phyloP scores from a whole-genome alignment of 495 filamentous ascomycete genomes.

The Aspergillus campestris region DNA sequence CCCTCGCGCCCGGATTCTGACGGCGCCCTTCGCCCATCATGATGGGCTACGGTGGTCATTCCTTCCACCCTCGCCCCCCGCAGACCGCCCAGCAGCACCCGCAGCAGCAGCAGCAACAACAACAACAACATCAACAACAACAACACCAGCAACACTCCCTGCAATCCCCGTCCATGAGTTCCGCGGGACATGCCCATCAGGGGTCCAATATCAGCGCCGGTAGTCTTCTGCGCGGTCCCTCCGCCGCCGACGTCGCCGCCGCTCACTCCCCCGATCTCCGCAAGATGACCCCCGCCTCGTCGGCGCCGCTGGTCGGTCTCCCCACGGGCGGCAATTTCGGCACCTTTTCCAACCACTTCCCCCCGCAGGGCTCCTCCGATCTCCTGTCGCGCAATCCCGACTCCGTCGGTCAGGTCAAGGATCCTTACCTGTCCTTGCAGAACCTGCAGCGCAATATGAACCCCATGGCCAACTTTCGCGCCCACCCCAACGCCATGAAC shows the following conservation, averaged over 20 bases:
- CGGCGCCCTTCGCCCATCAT: constrained; percentile 6
- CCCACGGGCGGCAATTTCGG: constrained; percentile 22
- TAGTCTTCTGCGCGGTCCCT: constrained; percentile 18
- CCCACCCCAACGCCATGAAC: constrained; percentile 20
- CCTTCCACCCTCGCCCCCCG: constrained; percentile 22
- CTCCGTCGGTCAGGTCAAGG: constrained; percentile 20
- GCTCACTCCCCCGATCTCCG: constrained; percentile 30
- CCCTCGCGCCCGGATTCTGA: not conserved
- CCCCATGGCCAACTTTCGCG: constrained; percentile 26
- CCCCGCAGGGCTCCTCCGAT: constrained; percentile 25
- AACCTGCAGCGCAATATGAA: constrained; percentile 28
- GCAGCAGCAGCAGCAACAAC: constrained; percentile 12
- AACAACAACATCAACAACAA: constrained; percentile 18
- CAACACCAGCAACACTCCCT: constrained; percentile 25
- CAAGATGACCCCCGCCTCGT: constrained; percentile 29
- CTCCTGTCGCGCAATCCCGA: constrained; percentile 26
- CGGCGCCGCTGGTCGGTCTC: constrained; percentile 27
- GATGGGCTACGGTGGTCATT: constrained; percentile 27
- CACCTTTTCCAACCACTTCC: constrained; percentile 27
- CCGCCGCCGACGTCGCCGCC: constrained; percentile 22
- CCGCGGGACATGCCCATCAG: constrained; percentile 22
- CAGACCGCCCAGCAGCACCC: constrained; percentile 11
- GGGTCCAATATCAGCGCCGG: constrained; percentile 21
- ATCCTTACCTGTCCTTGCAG: constrained; percentile 22
- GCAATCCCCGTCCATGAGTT: constrained; percentile 26